These are phyloP conservation scores for Xanthoconium stramineum DNA, from an alignment of 768 basidiomycete genomes.

Conservation along the genomic window DNA sequence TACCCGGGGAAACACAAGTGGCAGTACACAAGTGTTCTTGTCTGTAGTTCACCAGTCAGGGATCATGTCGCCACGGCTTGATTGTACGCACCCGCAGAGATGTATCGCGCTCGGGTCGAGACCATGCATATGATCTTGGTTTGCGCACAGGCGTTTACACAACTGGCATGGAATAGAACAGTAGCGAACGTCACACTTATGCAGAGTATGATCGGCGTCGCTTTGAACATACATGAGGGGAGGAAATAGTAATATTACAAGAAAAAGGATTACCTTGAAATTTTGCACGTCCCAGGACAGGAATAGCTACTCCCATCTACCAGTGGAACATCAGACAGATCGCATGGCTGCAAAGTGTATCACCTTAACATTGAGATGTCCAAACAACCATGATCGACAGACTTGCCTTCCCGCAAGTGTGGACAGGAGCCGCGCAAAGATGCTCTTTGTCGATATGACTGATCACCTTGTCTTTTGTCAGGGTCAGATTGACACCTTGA, in stretches of 20 bases:
- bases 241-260: slow-evolving; percentile 28
- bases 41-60: slow-evolving; percentile 27
- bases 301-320: slow-evolving; percentile 22
- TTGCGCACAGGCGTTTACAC: no score
- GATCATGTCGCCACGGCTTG: slow-evolving; percentile 14
- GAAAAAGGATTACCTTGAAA: slow-evolving; percentile 15
- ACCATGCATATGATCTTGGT: no score
- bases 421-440: slow-evolving; percentile 48
- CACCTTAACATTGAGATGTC: not conserved
- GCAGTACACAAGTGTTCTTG: slow-evolving; percentile 49
- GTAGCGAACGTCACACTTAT: no score
- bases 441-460: slow-evolving; percentile 50
- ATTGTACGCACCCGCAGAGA: no score
- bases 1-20: slow-evolving; percentile 41
- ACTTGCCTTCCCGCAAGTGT: slow-evolving; percentile 54
- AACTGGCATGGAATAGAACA: no score
- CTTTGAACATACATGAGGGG: not conserved
- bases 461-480: slow-evolving; percentile 34
- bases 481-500: not conserved
- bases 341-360: slow-evolving; percentile 37
- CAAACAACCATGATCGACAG: no score
- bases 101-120: no score
- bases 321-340: slow-evolving; percentile 28
- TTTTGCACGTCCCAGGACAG: slow-evolving; percentile 42
- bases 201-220: no score